phyloP scores from a whole-genome alignment of 1,284 basidiomycete genomes.

The Ceratobasidium papillatum region DNA sequence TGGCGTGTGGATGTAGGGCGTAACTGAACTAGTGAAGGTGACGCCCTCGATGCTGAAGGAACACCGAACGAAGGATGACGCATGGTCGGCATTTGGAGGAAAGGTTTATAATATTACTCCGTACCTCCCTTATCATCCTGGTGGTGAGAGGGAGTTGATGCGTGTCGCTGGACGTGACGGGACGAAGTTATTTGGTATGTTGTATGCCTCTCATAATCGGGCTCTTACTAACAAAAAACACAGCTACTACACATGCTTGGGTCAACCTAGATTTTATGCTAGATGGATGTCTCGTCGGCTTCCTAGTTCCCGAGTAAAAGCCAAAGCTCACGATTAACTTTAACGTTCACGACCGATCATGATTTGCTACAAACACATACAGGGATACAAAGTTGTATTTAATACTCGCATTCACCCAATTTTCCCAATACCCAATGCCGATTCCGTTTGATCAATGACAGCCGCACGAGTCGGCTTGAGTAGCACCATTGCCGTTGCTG shows the following conservation, averaged over 20 bases:
- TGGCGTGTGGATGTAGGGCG: constrained; percentile 53
- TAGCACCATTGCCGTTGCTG: constrained; percentile 5
- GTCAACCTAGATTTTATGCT: constrained; percentile 95
- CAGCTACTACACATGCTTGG: constrained; percentile 77
- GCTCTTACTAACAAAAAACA: constrained; percentile 11
- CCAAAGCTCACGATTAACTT: neutral
- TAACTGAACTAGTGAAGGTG: constrained; percentile 74
- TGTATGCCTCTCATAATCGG: neutral
- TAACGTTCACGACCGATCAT: neutral
- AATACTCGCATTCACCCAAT: constrained; percentile 2
- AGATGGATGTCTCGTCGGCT: constrained; percentile 89
- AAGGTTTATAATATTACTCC: constrained; percentile 98
- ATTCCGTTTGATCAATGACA: constrained; percentile 16
- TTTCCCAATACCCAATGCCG: neutral
- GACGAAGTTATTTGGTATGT: constrained; percentile 88
- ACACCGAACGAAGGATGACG: constrained; percentile 87
- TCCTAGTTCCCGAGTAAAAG: constrained; percentile 72
- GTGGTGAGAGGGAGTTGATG: constrained; percentile 93
- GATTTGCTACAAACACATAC: constrained; percentile 11
- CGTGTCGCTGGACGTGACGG: constrained; percentile 96
- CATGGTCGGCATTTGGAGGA: constrained; percentile 92
- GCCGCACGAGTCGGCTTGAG: constrained; percentile 18
- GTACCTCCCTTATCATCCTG: constrained; percentile 92
- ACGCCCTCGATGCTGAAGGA: constrained; percentile 84
- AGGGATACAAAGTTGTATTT: constrained; percentile 16